Evolutionary conservation across 192 early-diverging fungal species (phyloP), one percentile per base, ranked within the genome.

Genomic region (Allomyces macrogynus): DNA sequence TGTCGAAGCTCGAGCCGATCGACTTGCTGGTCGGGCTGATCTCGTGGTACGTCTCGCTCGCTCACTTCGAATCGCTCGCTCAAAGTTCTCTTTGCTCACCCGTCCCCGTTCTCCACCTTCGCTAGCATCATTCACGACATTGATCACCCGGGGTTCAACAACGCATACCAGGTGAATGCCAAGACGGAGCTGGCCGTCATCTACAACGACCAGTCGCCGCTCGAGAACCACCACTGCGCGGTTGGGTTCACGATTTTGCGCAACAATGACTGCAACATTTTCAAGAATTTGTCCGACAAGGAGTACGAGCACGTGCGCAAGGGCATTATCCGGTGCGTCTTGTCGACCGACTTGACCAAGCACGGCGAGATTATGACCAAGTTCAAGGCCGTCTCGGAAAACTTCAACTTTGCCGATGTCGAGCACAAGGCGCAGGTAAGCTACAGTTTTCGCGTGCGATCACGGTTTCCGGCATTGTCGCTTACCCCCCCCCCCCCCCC

Each of bases 391-490:
- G 61, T 64, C 23, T 66, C 69, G 9, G 62, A 67, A 18, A 68
- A 61, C 24, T 79, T 79, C 61, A 69, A 70, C 66, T 77, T 69
- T 27, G 70, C 70, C 12, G 77, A 79, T 49, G 61, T 24, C n/a
- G 70, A 69, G n/a, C 77, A 80, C 43, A 40, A 70, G 24, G 62
- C 40, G 26, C 68, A 73, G 75, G 76, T 77, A 67, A 10, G 65
- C 27, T 23, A n/a, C 14, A 2, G 26, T n/a, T 64, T 16, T 18
- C 18, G 25, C 3, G 23, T 7, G 4, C 7, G 32, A 8, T 40
- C 32, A 8, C 32, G 32, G 32, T 40, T 40, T 8, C 7, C 32
- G 32, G 32, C 32, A 8, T 40, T 8, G 32, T 40, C 20, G 7
- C 43, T 65, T 12, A 65, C 12, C 62, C 27, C 10, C 27, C 14